phyloP scores from a whole-genome alignment of 352 stramenopile species.

The Phytophthora foliorum region DNA sequence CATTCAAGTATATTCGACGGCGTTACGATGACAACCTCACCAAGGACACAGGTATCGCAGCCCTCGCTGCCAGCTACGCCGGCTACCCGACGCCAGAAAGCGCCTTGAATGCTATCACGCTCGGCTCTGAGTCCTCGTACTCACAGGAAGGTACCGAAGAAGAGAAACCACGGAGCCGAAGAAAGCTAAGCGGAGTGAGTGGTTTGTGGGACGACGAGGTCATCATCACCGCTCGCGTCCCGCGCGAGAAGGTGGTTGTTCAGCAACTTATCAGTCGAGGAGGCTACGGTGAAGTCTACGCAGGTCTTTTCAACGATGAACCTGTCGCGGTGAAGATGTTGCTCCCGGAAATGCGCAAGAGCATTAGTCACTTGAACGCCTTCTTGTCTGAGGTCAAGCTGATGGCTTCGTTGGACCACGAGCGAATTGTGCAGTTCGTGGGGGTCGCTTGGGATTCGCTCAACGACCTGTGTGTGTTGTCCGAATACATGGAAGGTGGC shows the following conservation, averaged over 20 bases:
- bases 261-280: conserved; percentile 44
- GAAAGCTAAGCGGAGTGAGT: conserved; percentile 2
- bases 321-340: conserved; percentile 45
- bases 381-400: conserved; percentile 46
- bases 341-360: conserved; percentile 46
- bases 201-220: conserved; percentile 50
- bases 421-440: conserved; percentile 55
- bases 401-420: conserved; percentile 52
- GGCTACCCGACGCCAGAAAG: conserved; percentile 44
- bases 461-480: conserved; percentile 48
- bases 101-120: conserved; percentile 33
- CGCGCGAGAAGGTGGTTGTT: conserved; percentile 41
- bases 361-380: conserved; percentile 41
- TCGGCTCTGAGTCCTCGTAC: conserved; percentile 39
- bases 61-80: conserved; percentile 37
- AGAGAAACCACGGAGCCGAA: conserved; percentile 22
- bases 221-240: conserved; percentile 47
- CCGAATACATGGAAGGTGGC: conserved; percentile 59
- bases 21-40: conserved; percentile 21
- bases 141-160: conserved; percentile 24
- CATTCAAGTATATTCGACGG: conserved; percentile 33
- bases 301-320: conserved; percentile 36
- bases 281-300: conserved; percentile 45
- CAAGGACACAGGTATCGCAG: conserved; percentile 38
- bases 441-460: conserved; percentile 63